phyloP scores from a whole-genome alignment of 345 rosid genomes.

The Moricandia moricandioides region DNA sequence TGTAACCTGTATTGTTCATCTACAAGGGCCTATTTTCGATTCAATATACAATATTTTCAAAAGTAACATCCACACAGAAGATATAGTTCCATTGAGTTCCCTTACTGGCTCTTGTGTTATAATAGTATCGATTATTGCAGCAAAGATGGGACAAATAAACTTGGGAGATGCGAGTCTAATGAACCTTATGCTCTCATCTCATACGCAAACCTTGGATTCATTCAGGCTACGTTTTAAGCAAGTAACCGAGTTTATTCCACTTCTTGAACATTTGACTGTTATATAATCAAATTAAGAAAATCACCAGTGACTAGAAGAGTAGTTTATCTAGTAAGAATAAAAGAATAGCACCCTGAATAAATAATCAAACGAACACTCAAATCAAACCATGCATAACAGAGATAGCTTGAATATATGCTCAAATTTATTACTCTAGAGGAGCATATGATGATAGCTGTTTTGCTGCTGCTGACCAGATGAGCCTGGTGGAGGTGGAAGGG shows the following conservation, averaged over 20 bases:
- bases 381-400: neutral
- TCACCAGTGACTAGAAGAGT: neutral
- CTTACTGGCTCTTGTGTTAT: neutral
- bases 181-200: neutral
- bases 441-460: conserved; percentile 47
- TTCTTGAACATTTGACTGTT: neutral
- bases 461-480: conserved; percentile 36
- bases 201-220: neutral
- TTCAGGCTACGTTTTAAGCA: neutral
- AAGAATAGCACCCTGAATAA: conserved; percentile 26
- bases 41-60: neutral
- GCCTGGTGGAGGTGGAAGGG: conserved; percentile 38
- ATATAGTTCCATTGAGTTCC: neutral
- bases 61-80: neutral
- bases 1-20: conserved; percentile 3
- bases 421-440: conserved; percentile 41
- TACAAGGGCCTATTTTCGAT: conserved; percentile 2
- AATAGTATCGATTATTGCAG: neutral
- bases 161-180: neutral
- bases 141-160: neutral
- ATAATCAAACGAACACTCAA: neutral
- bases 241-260: neutral
- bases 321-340: conserved; percentile 17
- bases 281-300: neutral
- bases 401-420: neutral